Evolutionary conservation across 1,139 yeast species (phyloP).

Genomic region (Blastobotrys capitulatus): DNA sequence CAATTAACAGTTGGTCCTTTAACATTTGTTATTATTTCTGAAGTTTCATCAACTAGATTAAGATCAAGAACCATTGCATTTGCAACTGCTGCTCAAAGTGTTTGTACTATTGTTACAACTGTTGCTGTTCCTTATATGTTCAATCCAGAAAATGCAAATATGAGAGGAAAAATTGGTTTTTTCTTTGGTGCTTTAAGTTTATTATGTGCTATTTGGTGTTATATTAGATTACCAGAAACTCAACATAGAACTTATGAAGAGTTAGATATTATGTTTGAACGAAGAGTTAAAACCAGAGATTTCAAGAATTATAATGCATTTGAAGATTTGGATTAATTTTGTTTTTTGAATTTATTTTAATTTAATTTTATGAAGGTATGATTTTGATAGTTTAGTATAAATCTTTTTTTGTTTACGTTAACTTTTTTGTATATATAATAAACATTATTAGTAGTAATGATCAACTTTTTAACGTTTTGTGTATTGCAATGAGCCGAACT

Average conservation of each 20-base stretch:
- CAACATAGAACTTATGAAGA: conserved; percentile 55
- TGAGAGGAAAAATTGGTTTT: conserved; percentile 57
- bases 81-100: conserved; percentile 45
- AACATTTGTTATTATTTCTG: conserved; percentile 52
- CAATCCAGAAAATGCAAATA: conserved; percentile 51
- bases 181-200: conserved; percentile 50
- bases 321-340: conserved; percentile 1
- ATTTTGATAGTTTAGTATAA: no score
- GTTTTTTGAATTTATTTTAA: background rate
- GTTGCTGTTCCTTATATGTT: conserved; percentile 54
- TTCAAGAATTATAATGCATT: conserved; percentile 17
- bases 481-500: no score
- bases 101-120: conserved; percentile 40
- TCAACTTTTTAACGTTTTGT: no score
- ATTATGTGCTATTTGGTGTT: conserved; percentile 37
- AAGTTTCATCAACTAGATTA: conserved; percentile 50
- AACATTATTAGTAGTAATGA: no score
- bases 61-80: conserved; percentile 53
- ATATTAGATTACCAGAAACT: conserved; percentile 56
- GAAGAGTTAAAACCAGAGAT: conserved; percentile 17
- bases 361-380: background rate
- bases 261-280: conserved; percentile 38
- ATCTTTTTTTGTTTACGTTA: no score
- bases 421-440: no score
- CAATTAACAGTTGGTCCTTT: conserved; percentile 56